Base-by-base conservation (phyloP, 139 green algal genomes). In the Closterium sp. region DNA sequence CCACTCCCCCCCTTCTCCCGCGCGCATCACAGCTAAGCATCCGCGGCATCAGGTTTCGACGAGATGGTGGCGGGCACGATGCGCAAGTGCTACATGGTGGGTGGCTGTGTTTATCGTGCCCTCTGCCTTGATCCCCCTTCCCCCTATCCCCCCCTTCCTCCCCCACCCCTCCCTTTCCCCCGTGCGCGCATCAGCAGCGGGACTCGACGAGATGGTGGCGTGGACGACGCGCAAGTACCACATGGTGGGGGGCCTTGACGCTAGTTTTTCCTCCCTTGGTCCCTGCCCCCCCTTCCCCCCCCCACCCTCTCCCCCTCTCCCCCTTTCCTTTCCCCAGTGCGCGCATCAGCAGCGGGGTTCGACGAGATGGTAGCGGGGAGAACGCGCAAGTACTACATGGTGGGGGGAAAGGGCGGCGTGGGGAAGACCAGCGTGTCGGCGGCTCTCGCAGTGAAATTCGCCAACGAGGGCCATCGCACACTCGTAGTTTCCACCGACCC, bases 401-500 rank as follows among this genome's bases (percentile, higher is more conserved):
- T 96, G 30, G 95, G 98, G 10, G 98, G 98, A 87, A 99, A 99
- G 95, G 98, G 98, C 9, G 98, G 98, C 28, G 98, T 99, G 28
- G 98, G 98, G 86, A 99, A 99, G 95, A 99, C 98, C 28, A 98
- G 95, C 86, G 91, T 99, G 89, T 96, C 97, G 8, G 97, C 97
- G 9, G 97, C 95, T 3, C 94, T 99, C 89, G 98, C 98, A 2
- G 96, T 99, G 31, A 95, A 96, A 90, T 97, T 98, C 84, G 97
- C 97, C 28, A 95, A 94, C 4, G 96, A 90, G 6, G 98, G 97
- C 0, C 98, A 99, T 94, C 97, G 95, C 25, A 97, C 96, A 4
- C 96, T 99, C 35, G 94, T 99, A 0, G 98, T 99, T 32, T 99
- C 97, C 84, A 99, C 98, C 0, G 98, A 99, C 91, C 98, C 98